Evolutionary conservation across 805 yeast genomes (phyloP), one percentile per base, ranked within the genome.

Genomic region (Tetrapisispora arboricola): DNA sequence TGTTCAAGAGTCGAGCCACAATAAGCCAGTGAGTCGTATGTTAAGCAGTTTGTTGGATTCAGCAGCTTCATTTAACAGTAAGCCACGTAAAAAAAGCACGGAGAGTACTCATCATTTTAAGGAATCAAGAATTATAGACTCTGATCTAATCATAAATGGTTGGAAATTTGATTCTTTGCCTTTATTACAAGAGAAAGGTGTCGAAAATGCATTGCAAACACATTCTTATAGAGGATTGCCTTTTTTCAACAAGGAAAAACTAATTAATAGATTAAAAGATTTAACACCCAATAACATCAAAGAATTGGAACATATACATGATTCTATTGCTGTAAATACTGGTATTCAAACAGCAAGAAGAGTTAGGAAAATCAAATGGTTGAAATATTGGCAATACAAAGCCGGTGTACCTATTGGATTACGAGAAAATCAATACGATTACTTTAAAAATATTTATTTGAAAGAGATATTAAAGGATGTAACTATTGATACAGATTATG

Each of bases 301-400:
- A 42, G 74, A 71, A 45, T 51, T 73, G 26, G 78, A 73, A 46
- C 69, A 70, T 46, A 46, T 65, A 6, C 79, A 74, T 44, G 74
- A 75, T 32, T 59, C 68, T 8, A 71, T 73, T 22, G 67, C 68
- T 24, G 46, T 69, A 17, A 72, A 72, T 48, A 65, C 65, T 33
- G 66, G 70, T 28, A 47, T 73, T 34, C 66, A 67, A 45, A 62
- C 62, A 36, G 65, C 67, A 13, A 53, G 78, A 40, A 50, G 61
- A 5, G 49, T 65, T 24, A 59, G 78, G 47, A 56, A 60, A 21
- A 63, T 58, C 35, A 75, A 67, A 51, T 75, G 80, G 80, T 48
- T 54, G 18, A 61, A 61, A 48, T 75, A 70, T 46, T 75, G 70
- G 67, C 65, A 61, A 38, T 59, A 61, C 24, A 71, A 66, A 47